Evolutionary conservation across 1,284 basidiomycete genomes (phyloP).

Genomic region (Coniferiporia sulphurascens): DNA sequence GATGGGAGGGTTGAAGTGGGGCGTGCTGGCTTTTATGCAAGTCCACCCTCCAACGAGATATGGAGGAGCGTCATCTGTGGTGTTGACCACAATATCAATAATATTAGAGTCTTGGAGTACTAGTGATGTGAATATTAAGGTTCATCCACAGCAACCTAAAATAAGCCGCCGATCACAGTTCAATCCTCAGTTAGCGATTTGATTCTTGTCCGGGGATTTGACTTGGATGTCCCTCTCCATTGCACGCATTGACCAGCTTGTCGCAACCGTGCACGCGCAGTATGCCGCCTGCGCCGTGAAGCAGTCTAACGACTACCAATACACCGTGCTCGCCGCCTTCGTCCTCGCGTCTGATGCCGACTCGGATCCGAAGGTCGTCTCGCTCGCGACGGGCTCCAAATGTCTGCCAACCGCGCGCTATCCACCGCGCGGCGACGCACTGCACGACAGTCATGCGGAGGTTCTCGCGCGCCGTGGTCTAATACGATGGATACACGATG

Average conservation of each 20-base stretch:
- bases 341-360: conserved; percentile 37
- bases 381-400: conserved; percentile 83
- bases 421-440: conserved; percentile 67
- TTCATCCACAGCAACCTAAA: too few species aligned
- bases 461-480: conserved; percentile 79
- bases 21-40: too few species aligned
- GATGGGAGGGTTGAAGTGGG: neutral
- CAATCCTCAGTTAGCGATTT: too few species aligned
- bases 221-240: neutral
- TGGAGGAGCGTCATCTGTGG: too few species aligned
- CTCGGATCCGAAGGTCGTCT: conserved; percentile 45
- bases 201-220: too few species aligned
- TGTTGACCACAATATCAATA: too few species aligned
- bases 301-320: conserved; percentile 44
- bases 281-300: conserved; percentile 43
- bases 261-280: conserved; percentile 32
- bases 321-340: conserved; percentile 60
- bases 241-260: conserved; percentile 4
- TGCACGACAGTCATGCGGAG: conserved; percentile 92
- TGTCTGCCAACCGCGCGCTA: conserved; percentile 68
- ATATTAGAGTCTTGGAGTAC: too few species aligned
- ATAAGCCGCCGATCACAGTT: too few species aligned
- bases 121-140: too few species aligned
- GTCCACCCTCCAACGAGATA: too few species aligned
- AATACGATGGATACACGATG: conserved; percentile 75